Base-by-base conservation (phyloP, 345 rosid genomes). In the Brassica juncea region DNA sequence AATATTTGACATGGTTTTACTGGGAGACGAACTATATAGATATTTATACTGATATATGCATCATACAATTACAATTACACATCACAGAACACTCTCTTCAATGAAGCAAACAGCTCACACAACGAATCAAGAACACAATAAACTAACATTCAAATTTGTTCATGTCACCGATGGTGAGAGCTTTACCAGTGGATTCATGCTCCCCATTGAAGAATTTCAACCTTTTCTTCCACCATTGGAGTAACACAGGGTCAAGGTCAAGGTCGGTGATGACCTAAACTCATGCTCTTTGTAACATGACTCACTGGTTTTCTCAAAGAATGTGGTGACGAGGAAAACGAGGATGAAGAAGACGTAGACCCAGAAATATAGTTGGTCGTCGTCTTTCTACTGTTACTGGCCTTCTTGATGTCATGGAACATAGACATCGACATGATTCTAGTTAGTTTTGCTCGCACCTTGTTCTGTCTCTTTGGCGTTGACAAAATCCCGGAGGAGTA, bases 311-410 rank as follows among this genome's bases (percentile, higher is more conserved):
- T 73, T 6, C 58, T 83, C 80, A 10, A 57, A 71, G 86, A 39
- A 63, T 37, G 54, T 39, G 67, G 62, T 8, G 81, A 59, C 0
- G 79, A 80, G 14, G 70, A 70, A 4, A 85, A 70, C 1, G 89
- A 82, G 1, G 87, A 77, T 2, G 84, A 82, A 2, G 88, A 86
- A 3, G 91, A 82, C 0, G 83, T 81, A 0, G 87, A 65, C 5
- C 81, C 77, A 3, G 81, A 71, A 4, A 65, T 80, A 61, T n/a
- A 57, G 39, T 49, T 66, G 37, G 34, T 65, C 19, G 37, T 65
- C 52, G 74, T 74, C 57, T 73, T 80, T 42, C 58, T 58, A 66
- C 70, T 8, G 44, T 12, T 64, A 30, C 61, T 74, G 37, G 55
- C 78, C 66, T 57, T 86, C 34, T 72, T 79, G 0, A 66, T 75